Evolutionary conservation across 257 asterid genomes (phyloP).

Genomic region (Solanum peruvianum): DNA sequence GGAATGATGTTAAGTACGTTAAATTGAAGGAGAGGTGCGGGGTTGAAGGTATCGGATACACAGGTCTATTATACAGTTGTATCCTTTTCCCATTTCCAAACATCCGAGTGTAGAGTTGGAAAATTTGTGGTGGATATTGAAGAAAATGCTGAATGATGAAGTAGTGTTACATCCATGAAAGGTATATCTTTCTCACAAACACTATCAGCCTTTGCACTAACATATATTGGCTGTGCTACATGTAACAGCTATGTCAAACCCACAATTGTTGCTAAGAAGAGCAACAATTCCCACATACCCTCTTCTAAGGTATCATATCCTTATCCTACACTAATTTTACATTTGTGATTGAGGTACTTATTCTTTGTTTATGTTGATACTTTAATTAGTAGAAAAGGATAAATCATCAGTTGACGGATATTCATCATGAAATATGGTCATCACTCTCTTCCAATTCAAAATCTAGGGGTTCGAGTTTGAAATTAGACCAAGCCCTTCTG

Average conservation of each 20-base stretch:
- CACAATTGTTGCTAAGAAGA: conserved; percentile 60
- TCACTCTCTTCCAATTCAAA: background rate
- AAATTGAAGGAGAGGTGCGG: background rate
- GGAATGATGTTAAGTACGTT: background rate
- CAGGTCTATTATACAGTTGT: background rate
- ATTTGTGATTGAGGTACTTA: background rate
- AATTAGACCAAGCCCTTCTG: background rate
- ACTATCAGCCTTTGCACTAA: conserved; percentile 17
- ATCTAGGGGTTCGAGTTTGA: background rate
- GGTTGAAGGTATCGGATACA: background rate
- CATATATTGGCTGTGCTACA: conserved; percentile 14
- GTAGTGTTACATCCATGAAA: conserved; percentile 36
- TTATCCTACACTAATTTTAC: background rate
- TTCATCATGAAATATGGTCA: background rate
- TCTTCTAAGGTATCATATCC: conserved; percentile 40
- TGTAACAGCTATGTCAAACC: conserved; percentile 1
- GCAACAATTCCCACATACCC: conserved; percentile 35
- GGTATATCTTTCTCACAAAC: conserved; percentile 27
- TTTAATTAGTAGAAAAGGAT: background rate
- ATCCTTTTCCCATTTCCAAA: background rate
- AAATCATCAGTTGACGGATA: background rate
- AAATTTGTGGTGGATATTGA: background rate
- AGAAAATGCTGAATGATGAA: conserved; percentile 1
- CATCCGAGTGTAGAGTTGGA: background rate
- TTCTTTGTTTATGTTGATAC: background rate